A percentile compares a stretch with the other conserved stretches of the same genome.
Conservation (phyloP, 106 monocot genomes). For the Dendrobium nobile region DNA sequence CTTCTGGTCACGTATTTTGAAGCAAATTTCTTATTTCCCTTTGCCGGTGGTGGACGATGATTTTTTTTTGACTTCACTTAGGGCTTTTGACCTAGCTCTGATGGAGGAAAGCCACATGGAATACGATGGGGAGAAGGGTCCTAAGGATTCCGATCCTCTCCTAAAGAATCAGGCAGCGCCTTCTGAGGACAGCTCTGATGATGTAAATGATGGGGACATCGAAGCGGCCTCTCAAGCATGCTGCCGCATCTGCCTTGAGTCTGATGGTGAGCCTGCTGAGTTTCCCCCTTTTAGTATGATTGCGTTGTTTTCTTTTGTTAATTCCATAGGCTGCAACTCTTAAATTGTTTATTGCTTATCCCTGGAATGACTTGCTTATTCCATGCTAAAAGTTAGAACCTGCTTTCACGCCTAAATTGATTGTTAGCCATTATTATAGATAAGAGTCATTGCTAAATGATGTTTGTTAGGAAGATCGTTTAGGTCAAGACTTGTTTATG, state of each 20-base stretch:
- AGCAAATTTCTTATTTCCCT: constrained; percentile 2
- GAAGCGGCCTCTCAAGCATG: constrained; percentile 51
- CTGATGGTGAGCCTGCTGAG: constrained; percentile 47
- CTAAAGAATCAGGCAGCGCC: constrained; percentile 15
- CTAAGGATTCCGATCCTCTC: constrained; percentile 67
- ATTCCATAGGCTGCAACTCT: not conserved
- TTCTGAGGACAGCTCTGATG: constrained; percentile 24
- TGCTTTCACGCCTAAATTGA: too few species aligned
- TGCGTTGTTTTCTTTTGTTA: not conserved
- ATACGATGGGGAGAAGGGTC: constrained; percentile 8
- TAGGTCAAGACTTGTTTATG: not conserved
- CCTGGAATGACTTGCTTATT: not conserved
- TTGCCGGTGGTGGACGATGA: not conserved
- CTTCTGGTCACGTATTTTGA: not conserved
- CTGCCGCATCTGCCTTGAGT: constrained; percentile 92
- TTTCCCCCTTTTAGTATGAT: not conserved
- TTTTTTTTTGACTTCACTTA: not conserved
- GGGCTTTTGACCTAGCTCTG: not conserved
- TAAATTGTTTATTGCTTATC: not conserved
- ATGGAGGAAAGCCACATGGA: not conserved
- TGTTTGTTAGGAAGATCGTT: too few species aligned
- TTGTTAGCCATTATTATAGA: too few species aligned
- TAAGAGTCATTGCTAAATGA: too few species aligned
- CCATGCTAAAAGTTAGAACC: too few species aligned
- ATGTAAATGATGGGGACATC: constrained; percentile 52